phyloP scores from a whole-genome alignment of 768 basidiomycete species.

The Pseudohyphozyma bogoriensis region DNA sequence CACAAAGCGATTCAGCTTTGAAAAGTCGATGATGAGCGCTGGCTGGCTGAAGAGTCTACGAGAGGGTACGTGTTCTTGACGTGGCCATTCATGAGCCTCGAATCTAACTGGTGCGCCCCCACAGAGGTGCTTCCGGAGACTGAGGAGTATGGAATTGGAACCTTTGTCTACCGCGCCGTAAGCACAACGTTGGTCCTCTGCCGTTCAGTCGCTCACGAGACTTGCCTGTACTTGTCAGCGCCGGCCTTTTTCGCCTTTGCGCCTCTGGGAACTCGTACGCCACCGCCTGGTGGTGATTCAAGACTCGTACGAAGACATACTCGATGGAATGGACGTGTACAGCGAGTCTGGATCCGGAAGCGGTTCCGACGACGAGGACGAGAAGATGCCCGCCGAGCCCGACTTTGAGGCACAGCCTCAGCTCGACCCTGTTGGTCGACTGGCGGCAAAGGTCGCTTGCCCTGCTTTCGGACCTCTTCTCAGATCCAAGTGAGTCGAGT shows the following conservation, averaged over 20 bases:
- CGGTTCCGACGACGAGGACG: constrained; percentile 18
- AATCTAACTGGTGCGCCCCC: too few species aligned
- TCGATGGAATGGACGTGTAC: constrained; percentile 15
- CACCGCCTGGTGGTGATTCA: constrained; percentile 38
- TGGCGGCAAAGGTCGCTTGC: constrained; percentile 32
- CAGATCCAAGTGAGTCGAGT: constrained; percentile 38
- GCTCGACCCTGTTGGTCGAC: constrained; percentile 34
- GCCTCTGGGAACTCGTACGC: constrained; percentile 36
- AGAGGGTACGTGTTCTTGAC: too few species aligned
- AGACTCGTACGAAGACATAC: constrained; percentile 27
- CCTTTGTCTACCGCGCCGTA: neutral
- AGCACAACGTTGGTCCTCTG: too few species aligned
- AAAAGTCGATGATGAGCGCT: constrained; percentile 32
- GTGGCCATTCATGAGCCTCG: too few species aligned
- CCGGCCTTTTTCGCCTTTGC: constrained; percentile 36
- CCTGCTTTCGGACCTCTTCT: constrained; percentile 35
- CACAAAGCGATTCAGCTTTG: constrained; percentile 35
- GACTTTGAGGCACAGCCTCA: constrained; percentile 26
- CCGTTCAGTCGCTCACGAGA: neutral
- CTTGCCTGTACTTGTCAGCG: too few species aligned
- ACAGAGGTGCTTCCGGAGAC: constrained; percentile 37
- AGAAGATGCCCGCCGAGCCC: constrained; percentile 13
- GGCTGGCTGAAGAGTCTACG: constrained; percentile 35
- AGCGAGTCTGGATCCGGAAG: too few species aligned
- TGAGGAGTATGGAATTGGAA: constrained; percentile 31